Conservation (phyloP, 108 stramenopile species). For the Licmophora abbreviata region DNA sequence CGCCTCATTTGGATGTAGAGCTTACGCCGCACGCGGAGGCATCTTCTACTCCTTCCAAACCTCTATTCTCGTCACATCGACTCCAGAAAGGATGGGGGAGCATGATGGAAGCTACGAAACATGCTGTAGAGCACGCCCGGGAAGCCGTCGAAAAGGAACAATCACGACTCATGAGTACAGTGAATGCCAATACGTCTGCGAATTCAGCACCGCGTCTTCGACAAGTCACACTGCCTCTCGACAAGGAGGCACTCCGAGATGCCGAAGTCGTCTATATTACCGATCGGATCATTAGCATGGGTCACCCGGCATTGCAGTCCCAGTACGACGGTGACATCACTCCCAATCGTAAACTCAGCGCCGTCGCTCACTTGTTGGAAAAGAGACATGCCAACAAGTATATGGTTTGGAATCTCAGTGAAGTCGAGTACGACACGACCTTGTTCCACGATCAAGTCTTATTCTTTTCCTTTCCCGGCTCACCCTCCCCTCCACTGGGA, state of each 20-base stretch:
- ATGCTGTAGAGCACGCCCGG: constrained; percentile 13
- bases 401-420: constrained; percentile 96
- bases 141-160: constrained; percentile 34
- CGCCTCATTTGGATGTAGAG: no score
- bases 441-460: constrained; percentile 86
- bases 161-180: constrained; percentile 10
- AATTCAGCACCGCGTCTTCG: constrained; percentile 26
- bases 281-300: constrained; percentile 67
- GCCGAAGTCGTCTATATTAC: constrained; percentile 83
- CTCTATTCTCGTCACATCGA: background rate
- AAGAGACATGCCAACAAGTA: constrained; percentile 66
- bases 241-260: constrained; percentile 61
- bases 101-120: constrained; percentile 24
- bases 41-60: no score
- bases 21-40: no score
- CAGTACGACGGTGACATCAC: constrained; percentile 48
- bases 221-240: constrained; percentile 49
- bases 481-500: constrained; percentile 92
- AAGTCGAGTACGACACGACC: constrained; percentile 84
- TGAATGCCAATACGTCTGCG: background rate
- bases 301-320: constrained; percentile 66
- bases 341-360: constrained; percentile 62
- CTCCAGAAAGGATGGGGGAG: constrained; percentile 32
- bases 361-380: constrained; percentile 64
- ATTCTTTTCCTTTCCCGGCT: constrained; percentile 89